Conservation (phyloP, 1,284 basidiomycete genomes). For the Inonotus obliquus region DNA sequence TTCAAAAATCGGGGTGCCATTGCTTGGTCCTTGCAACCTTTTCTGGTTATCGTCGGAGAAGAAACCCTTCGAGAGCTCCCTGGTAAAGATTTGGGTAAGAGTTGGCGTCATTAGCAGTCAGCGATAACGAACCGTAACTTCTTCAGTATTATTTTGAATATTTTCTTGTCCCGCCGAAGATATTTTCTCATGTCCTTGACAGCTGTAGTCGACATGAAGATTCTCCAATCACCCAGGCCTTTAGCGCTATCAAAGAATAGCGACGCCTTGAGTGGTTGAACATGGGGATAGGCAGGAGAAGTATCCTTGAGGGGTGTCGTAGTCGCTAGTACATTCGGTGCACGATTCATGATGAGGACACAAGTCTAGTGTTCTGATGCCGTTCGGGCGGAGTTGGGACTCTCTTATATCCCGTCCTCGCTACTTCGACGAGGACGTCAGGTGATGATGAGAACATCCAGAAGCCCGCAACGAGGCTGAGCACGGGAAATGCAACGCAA, state of each 20-base stretch:
- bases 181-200: slow-evolving; percentile 39
- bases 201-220: slow-evolving; percentile 43
- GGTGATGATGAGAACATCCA: neutral
- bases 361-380: neutral
- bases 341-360: neutral
- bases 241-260: slow-evolving; percentile 36
- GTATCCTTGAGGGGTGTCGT: slow-evolving; percentile 1
- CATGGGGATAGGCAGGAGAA: slow-evolving; percentile 35
- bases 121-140: slow-evolving; percentile 49
- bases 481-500: neutral
- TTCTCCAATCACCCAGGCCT: slow-evolving; percentile 50
- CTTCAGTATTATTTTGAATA: slow-evolving; percentile 47
- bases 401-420: neutral
- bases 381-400: neutral
- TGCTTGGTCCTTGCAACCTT: slow-evolving; percentile 41
- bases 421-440: neutral
- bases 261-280: slow-evolving; percentile 42
- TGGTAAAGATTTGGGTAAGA: slow-evolving; percentile 24
- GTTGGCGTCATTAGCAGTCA: neutral
- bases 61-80: slow-evolving; percentile 60
- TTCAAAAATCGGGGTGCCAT: slow-evolving; percentile 56
- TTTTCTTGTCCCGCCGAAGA: slow-evolving; percentile 35
- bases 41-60: slow-evolving; percentile 70
- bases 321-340: neutral
- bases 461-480: neutral